Evolutionary conservation across 495 filamentous ascomycete genomes (phyloP).

Genomic region (Articulospora tetracladia): DNA sequence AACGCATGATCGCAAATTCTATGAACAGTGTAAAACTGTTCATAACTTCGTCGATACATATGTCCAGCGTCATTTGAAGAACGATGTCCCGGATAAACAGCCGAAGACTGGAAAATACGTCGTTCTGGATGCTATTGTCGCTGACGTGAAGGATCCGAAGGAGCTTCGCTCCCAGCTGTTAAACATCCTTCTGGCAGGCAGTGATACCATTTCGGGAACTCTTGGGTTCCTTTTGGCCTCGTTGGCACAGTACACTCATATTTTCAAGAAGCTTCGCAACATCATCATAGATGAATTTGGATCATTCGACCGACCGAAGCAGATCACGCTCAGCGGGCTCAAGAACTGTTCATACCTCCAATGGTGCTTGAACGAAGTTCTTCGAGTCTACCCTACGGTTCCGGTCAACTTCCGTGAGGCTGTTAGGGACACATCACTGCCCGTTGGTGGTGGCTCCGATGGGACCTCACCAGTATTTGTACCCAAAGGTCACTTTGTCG

Average conservation of each 20-base stretch:
- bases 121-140: slow-evolving; percentile 46
- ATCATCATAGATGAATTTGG: slow-evolving; percentile 28
- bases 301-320: slow-evolving; percentile 20
- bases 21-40: slow-evolving; percentile 16
- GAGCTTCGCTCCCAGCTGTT: slow-evolving; percentile 43
- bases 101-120: slow-evolving; percentile 34
- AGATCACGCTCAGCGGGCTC: slow-evolving; percentile 28
- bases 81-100: slow-evolving; percentile 14
- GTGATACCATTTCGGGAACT: slow-evolving; percentile 56
- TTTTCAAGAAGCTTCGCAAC: slow-evolving; percentile 41
- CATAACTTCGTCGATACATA: slow-evolving; percentile 20
- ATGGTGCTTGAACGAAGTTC: slow-evolving; percentile 18
- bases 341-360: slow-evolving; percentile 22
- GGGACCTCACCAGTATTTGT: slow-evolving; percentile 43
- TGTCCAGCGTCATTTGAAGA: slow-evolving; percentile 24
- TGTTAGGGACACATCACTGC: slow-evolving; percentile 42
- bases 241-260: slow-evolving; percentile 41
- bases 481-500: slow-evolving; percentile 34
- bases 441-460: slow-evolving; percentile 47
- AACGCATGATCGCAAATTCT: slow-evolving; percentile 16
- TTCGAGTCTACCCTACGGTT: slow-evolving; percentile 42
- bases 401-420: slow-evolving; percentile 42
- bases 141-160: slow-evolving; percentile 28
- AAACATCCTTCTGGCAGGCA: slow-evolving; percentile 47
- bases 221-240: slow-evolving; percentile 38